These are phyloP conservation scores for Panicum hallii DNA, from an alignment of 202 grass and related monocot species.

Conservation along the genomic window DNA sequence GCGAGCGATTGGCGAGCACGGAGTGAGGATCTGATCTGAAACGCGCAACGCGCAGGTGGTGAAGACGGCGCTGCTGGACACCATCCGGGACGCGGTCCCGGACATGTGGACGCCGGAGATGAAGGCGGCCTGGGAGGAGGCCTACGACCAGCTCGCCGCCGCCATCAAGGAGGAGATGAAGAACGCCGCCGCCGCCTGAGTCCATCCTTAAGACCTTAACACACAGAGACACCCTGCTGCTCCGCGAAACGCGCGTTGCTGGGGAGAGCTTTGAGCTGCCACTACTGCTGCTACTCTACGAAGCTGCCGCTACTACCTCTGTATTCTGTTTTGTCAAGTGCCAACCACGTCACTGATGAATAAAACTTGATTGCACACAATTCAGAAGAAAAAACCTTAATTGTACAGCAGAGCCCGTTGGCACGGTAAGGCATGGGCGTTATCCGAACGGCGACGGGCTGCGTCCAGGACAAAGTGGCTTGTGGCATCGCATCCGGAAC, in stretches of 20 bases:
- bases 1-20: not conserved
- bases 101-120: constrained; percentile 69
- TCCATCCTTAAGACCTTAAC: not conserved
- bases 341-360: not conserved
- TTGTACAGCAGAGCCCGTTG: not conserved
- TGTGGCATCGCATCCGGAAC: no score
- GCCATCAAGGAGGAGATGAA: constrained; percentile 88
- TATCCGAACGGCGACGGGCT: no score
- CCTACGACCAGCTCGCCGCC: constrained; percentile 71
- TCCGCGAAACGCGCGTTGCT: not conserved
- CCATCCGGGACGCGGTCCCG: constrained; percentile 58
- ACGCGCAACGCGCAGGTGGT: constrained; percentile 40
- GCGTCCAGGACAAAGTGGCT: no score
- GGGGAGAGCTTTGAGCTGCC: not conserved
- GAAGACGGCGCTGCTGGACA: constrained; percentile 71
- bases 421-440: no score
- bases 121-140: constrained; percentile 69
- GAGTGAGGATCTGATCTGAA: not conserved
- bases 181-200: constrained; percentile 35
- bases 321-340: not conserved
- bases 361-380: not conserved
- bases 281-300: no score
- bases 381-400: not conserved
- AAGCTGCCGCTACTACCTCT: not conserved
- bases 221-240: no score